Conservation (phyloP, 441 rosid species). For the Adansonia grandidieri region DNA sequence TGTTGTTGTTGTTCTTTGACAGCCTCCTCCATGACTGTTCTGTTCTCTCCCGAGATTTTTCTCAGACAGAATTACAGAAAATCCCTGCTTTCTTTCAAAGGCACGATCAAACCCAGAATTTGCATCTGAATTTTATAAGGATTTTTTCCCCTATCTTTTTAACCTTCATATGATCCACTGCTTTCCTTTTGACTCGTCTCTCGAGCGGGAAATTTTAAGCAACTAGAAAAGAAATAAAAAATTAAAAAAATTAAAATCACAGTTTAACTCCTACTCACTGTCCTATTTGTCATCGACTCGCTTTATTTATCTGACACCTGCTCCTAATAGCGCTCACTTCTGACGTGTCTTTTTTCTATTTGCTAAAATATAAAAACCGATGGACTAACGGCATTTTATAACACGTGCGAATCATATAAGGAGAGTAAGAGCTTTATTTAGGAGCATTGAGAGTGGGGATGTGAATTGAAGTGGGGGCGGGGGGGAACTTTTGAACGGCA, state of each 20-base stretch:
- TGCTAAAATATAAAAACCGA: not conserved
- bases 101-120: slow-evolving; percentile 7
- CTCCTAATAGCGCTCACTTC: not conserved
- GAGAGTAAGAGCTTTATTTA: not conserved
- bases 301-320: not conserved
- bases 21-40: slow-evolving; percentile 45
- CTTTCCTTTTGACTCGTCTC: slow-evolving; percentile 13
- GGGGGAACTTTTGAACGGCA: not conserved
- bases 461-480: not conserved
- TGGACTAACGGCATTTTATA: not conserved
- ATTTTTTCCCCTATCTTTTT: not conserved
- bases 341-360: not conserved
- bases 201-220: slow-evolving; percentile 40
- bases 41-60: not conserved
- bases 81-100: not conserved
- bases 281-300: not conserved
- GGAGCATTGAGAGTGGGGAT: not conserved
- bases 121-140: slow-evolving; percentile 15
- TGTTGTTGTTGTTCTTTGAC: slow-evolving; percentile 37
- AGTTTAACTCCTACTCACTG: not conserved
- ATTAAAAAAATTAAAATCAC: not conserved
- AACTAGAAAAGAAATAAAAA: not conserved
- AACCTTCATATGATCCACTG: not conserved
- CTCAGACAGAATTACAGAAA: not conserved
- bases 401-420: not conserved